Evolutionary conservation across 441 rosid genomes (phyloP).

Genomic region (Pelargonium myrrhifolium): DNA sequence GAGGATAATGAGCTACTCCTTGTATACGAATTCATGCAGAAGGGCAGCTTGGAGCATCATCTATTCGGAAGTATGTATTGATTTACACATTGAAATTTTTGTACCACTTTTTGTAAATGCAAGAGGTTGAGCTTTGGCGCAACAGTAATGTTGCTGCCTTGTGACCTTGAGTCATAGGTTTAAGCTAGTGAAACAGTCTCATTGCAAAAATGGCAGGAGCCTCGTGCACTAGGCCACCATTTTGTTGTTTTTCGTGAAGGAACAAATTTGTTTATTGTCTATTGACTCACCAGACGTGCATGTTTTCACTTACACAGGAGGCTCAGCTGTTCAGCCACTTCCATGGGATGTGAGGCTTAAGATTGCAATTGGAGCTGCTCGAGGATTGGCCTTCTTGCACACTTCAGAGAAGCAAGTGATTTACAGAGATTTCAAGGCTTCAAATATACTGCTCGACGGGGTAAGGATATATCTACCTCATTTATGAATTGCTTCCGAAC

Average conservation of each 20-base stretch:
- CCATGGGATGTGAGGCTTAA: conserved; percentile 48
- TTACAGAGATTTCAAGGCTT: conserved; percentile 52
- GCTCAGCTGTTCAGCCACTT: conserved; percentile 36
- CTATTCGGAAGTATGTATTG: conserved; percentile 39
- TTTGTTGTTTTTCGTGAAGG: too few relatives aligned
- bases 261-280: neutral
- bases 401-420: conserved; percentile 43
- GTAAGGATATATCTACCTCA: too few relatives aligned
- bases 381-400: conserved; percentile 47
- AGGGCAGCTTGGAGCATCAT: conserved; percentile 46
- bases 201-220: too few relatives aligned
- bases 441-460: conserved; percentile 53
- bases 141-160: too few relatives aligned
- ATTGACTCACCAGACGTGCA: too few relatives aligned
- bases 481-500: too few relatives aligned
- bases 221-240: too few relatives aligned
- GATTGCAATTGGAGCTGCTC: conserved; percentile 48
- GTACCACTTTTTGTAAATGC: too few relatives aligned
- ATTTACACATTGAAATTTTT: too few relatives aligned
- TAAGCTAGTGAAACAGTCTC: too few relatives aligned
- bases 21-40: conserved; percentile 51
- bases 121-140: too few relatives aligned
- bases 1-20: conserved; percentile 49
- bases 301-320: conserved; percentile 1
- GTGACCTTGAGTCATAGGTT: too few relatives aligned